Evolutionary conservation across 208 protist genomes (phyloP), one percentile per base, ranked within the genome.

Genomic region (Leishmania aethiopica): DNA sequence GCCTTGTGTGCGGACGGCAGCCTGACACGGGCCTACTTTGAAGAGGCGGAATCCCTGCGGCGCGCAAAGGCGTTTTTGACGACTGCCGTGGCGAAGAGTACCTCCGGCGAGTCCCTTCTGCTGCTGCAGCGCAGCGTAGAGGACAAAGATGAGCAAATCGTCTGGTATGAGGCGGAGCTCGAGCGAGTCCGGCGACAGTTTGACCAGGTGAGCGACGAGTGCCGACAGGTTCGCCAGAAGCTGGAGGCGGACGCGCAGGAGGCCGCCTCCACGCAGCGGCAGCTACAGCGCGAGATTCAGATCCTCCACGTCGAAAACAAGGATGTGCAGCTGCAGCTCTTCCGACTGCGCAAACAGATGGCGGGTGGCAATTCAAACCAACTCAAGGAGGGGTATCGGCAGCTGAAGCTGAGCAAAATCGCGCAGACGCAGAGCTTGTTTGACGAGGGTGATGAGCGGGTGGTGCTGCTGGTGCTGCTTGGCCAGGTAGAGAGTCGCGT

Each of bases 321-420:
- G 75, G 94, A 98, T 66, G 86, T 97, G 84, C 93, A 98, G 62
- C 85, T 97, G 32, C 93, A 94, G 69, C 80, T 98, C 53, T 98
- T 94, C 77, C 90, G 92, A 17, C 79, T 98, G 32, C 92, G 92
- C 8, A 98, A 98, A 83, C 89, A 96, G 70, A 83, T 97, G 19
- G 80, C 88, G 49, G 92, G 92, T 49, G 86, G 88, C 19, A 91
- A 89, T 59, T 81, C 91, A 47, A 89, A 85, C 49, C 71, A 92
- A 0, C 80, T 95, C 19, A 92, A 94, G 72, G 93, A 97, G 81
- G 83, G 81, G 8, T 98, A 98, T 85, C 87, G 79, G 10, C 88
- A 91, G 55, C 79, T 97, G 69, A 96, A 96, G 73, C 76, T 89
- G 53, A 93, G 80, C 75, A 96, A 96, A 77, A 95, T 96, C 79